A percentile compares a stretch with the other conserved stretches of the same genome.
Conservation (phyloP, 306 rosid genomes). For the Castanea mollissima region DNA sequence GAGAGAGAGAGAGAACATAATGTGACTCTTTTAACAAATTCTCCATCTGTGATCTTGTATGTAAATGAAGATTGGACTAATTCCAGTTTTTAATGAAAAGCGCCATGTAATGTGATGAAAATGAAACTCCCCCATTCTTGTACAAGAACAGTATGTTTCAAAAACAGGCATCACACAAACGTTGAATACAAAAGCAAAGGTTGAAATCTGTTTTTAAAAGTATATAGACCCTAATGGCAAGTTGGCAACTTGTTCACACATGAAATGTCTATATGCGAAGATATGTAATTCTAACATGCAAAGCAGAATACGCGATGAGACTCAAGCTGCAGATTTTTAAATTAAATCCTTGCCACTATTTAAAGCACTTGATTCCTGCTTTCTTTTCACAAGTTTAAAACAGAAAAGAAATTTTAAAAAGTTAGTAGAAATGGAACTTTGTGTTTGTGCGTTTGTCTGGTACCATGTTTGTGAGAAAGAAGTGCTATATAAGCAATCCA, state of each 20-base stretch:
- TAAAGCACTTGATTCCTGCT: neutral
- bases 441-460: conserved; percentile 7
- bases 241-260: neutral
- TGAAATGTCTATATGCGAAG: neutral
- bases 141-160: neutral
- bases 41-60: neutral
- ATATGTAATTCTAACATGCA: neutral
- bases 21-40: neutral
- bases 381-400: neutral
- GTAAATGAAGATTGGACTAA: neutral
- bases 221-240: neutral
- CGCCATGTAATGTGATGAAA: neutral
- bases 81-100: neutral
- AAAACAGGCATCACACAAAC: neutral
- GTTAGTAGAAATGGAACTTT: neutral
- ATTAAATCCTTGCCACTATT: neutral
- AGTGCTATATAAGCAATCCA: neutral
- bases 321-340: neutral
- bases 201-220: neutral
- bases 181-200: neutral
- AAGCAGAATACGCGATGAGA: neutral
- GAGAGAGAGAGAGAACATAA: neutral
- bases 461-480: neutral
- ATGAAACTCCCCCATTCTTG: neutral
- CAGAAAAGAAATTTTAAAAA: conserved; percentile 4